Base-by-base conservation (phyloP, 139 green algal species). In the Choricystis sp. region DNA sequence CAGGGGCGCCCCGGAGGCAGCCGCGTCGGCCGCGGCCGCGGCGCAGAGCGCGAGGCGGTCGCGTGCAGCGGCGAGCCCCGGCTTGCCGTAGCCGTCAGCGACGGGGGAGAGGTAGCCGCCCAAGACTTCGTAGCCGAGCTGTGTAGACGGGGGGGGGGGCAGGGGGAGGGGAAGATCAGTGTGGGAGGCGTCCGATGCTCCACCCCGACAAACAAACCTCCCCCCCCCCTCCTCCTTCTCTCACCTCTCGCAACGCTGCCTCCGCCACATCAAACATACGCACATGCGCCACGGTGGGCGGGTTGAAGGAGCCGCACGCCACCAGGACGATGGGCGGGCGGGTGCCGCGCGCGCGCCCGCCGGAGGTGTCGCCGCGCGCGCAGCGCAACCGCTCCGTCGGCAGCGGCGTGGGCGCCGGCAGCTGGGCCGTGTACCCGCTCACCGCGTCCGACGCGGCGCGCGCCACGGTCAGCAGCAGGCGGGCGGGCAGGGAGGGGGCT, bases 271-370 rank as follows among this genome's bases (percentile, higher is more conserved):
- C 85, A 71, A 87, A 81, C 85, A 94, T 89, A 30, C 87, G 75
- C 30, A 95, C 68, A 69, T 95, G 88, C 74, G 81, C 75, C 14
- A 78, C 56, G 20, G 86, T 94, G 25, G 85, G 85, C 0, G 88
- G 88, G 70, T 94, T 95, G 78, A 94, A 95, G 79, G 79, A 88
- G 64, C 88, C 88, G 63, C 83, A 92, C 21, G 70, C 61, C 14
- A 95, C 69, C 19, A 95, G 77, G 23, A 94, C 85, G 22, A 88
- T 74, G 3, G 81, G 76, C 9, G 19, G 52, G 40, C 9, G n/a
- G n/a, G n/a, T n/a, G n/a, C n/a, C n/a, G n/a, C n/a, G n/a, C n/a
- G n/a, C n/a, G n/a, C n/a, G n/a, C n/a, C n/a, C n/a, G n/a, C n/a
- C n/a, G n/a, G n/a, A n/a, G n/a, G n/a, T n/a, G n/a, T n/a, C n/a